Evolutionary conservation across 2,329 filamentous ascomycete genomes (phyloP), one percentile per base, ranked within the genome.

Genomic region (Cryphonectria naterciae): DNA sequence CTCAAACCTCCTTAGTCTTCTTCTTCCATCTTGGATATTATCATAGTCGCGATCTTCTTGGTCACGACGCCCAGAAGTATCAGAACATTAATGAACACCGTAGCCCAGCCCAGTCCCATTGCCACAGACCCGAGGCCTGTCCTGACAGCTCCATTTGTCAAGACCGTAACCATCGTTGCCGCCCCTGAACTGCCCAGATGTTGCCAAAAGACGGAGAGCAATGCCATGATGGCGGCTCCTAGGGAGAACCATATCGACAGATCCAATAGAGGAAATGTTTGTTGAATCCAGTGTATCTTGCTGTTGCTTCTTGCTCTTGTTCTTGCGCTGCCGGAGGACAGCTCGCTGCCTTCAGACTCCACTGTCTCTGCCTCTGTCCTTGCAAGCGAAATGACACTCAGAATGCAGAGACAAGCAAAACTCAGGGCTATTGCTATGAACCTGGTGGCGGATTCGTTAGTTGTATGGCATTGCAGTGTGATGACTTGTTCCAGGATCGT

Each of bases 331-430:
- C 19, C 22, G 19, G 19, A 49, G 7, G 22, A 49, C 7, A 3
- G 7, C 8, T 49, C 46, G 46, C 46, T n/a, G 46, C 17, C 46
- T 2, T 10, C 19, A n/a, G 19, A 49, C 46, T n/a, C 46, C 22
- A 8, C 22, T 49, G 22, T 46, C 17, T 13, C 41, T 46, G 19
- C 6, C 19, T n/a, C 5, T 22, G n/a, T 8, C 8, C 22, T 2
- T 11, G 2, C 7, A n/a, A 7, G 0, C 5, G 22, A 0, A 2
- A 49, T 10, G 7, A 49, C 3, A 7, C 2, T n/a, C 3, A 49
- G 17, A 8, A n/a, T 3, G 46, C 22, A 49, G 46, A 49, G 22
- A 11, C 5, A 6, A 19, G n/a, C 19, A 22, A 49, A n/a, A 49
- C 22, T n/a, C 8, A 22, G n/a, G 46, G 6, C 19, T 11, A 49